Conservation (phyloP, 2,329 filamentous ascomycete genomes). For the Monilinia fructigena region DNA sequence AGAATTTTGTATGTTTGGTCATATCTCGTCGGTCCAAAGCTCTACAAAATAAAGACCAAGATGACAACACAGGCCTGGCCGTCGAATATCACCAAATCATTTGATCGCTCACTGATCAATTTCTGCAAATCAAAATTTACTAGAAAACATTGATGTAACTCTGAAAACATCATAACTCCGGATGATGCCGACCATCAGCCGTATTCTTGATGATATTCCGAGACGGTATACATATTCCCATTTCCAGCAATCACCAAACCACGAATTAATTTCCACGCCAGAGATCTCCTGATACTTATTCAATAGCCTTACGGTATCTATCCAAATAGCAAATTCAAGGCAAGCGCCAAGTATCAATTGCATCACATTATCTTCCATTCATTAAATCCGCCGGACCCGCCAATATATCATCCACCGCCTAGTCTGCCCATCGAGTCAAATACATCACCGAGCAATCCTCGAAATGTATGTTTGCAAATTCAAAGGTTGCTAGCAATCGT, state of each 20-base stretch:
- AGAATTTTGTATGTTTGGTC: slow-evolving; percentile 6
- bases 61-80: not conserved
- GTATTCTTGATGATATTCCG: not conserved
- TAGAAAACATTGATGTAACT: not conserved
- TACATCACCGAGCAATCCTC: too few relatives aligned
- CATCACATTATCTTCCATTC: not conserved
- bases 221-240: not conserved
- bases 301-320: not conserved
- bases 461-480: not conserved
- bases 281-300: not conserved
- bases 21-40: not conserved
- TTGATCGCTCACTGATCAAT: not conserved
- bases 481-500: not conserved
- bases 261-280: too few relatives aligned
- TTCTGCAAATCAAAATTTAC: not conserved
- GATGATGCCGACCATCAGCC: not conserved
- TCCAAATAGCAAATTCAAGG: not conserved
- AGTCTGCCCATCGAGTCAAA: not conserved
- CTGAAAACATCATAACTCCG: not conserved
- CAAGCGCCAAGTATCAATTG: not conserved
- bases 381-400: not conserved
- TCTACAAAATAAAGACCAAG: not conserved
- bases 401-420: not conserved
- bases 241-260: not conserved
- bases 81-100: not conserved